These are phyloP conservation scores for Dioscorea alata DNA, from an alignment of 106 monocot species.

Conservation along the genomic window DNA sequence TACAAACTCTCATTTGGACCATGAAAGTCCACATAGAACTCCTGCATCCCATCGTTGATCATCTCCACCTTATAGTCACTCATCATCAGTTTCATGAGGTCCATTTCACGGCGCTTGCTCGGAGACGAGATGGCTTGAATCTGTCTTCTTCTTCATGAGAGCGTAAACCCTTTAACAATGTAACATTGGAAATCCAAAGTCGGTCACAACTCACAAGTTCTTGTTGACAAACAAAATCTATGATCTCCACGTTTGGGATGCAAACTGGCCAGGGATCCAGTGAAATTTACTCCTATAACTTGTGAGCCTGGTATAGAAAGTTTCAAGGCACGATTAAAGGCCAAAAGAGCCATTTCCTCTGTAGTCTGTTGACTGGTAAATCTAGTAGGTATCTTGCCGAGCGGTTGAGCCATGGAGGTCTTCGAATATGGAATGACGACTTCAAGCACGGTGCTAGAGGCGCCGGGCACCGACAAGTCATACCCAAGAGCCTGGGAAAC, in stretches of 20 bases:
- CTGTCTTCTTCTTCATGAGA: slow-evolving; percentile 90
- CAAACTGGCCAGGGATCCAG: slow-evolving; percentile 71
- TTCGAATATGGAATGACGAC: slow-evolving; percentile 82
- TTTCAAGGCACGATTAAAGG: slow-evolving; percentile 89
- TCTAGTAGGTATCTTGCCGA: slow-evolving; percentile 81
- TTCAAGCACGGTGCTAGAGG: slow-evolving; percentile 88
- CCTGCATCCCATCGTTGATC: too few species aligned
- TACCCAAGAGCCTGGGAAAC: slow-evolving; percentile 93
- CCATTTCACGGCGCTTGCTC: too few species aligned
- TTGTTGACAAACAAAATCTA: slow-evolving; percentile 76
- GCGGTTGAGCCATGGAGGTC: slow-evolving; percentile 64
- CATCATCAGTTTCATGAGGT: too few species aligned
- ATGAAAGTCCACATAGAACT: too few species aligned
- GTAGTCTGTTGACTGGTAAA: slow-evolving; percentile 65
- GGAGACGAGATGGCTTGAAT: slow-evolving; percentile 67
- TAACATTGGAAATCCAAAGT: slow-evolving; percentile 64
- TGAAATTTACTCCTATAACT: slow-evolving; percentile 79
- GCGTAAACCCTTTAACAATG: slow-evolving; percentile 52
- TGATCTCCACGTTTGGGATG: slow-evolving; percentile 64
- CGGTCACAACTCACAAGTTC: slow-evolving; percentile 69
- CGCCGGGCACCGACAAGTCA: slow-evolving; percentile 83
- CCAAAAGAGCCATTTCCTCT: slow-evolving; percentile 76
- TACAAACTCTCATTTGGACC: too few species aligned
- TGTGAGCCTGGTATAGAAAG: slow-evolving; percentile 72
- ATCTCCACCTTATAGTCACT: too few species aligned